Evolutionary conservation across 495 filamentous ascomycete genomes (phyloP), one percentile per base, ranked within the genome.

Genomic region (Pseudotulostoma volvatum): DNA sequence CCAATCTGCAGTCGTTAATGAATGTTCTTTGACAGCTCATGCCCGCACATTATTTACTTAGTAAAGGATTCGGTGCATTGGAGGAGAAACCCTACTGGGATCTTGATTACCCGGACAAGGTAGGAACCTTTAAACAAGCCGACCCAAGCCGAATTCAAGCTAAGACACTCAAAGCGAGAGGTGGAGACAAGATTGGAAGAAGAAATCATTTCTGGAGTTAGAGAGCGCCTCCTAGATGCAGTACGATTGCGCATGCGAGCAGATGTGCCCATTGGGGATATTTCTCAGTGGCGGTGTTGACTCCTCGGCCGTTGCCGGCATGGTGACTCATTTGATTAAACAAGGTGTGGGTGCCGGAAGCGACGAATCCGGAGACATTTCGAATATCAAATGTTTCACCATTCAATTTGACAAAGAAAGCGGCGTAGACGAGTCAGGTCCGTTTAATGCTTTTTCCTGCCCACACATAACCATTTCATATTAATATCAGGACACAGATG

Each of bases 241-340:
- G 49, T 71, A 3, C 56, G 56, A 1, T 18, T 69, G 20, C 63
- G 68, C 8, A 52, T 73, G 19, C 56, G 66, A 15, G 68, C 68
- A 2, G 68, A 74, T 48, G 70, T 73, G 0, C 59, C 60, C 4
- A 53, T 74, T 4, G 68, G n/a, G 68, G 1, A 50, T 74, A 32
- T 69, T 65, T 38, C 49, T 73, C 1, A 62, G 54, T 17, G 70
- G 70, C n/a, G 70, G 70, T 2, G 52, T 74, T 19, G 70, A 71
- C 42, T 67, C 62, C 3, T 67, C 66, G 0, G 56, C 58, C 4
- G 49, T 72, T 19, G 70, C 67, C 11, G 67, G 70, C 9, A 73
- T 74, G 47, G 63, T 63, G 16, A 56, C 55, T 1, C 53, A 70
- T 41, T 59, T 71, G 2, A 49, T 64, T 1, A 48, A 58, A 16